phyloP scores from a whole-genome alignment of 495 filamentous ascomycete genomes.

The Penicillium longicatenatum region DNA sequence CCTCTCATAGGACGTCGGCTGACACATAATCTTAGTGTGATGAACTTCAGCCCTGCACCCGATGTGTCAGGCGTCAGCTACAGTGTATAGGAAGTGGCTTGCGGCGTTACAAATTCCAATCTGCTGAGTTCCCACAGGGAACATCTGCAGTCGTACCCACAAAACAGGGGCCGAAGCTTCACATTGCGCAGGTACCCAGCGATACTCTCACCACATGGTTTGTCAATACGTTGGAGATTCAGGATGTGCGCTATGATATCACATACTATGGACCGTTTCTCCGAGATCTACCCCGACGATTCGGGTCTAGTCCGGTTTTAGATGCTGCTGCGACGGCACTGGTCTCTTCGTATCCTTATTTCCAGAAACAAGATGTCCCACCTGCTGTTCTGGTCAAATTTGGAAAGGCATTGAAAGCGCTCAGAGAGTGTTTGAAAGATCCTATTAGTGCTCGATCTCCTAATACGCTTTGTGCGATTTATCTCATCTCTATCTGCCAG shows the following conservation, averaged over 20 bases:
- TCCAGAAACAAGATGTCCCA: conserved; percentile 21
- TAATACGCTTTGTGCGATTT: conserved; percentile 45
- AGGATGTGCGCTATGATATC: conserved; percentile 38
- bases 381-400: conserved; percentile 25
- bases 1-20: background rate
- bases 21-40: conserved; percentile 34
- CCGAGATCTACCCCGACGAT: conserved; percentile 31
- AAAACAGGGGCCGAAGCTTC: background rate
- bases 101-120: conserved; percentile 46
- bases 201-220: conserved; percentile 26
- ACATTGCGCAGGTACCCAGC: conserved; percentile 12
- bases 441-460: conserved; percentile 29
- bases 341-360: conserved; percentile 26
- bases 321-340: conserved; percentile 39
- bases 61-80: conserved; percentile 43
- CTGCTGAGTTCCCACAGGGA: conserved; percentile 1
- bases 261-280: conserved; percentile 39
- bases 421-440: conserved; percentile 38
- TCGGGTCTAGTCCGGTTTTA: conserved; percentile 37
- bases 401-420: conserved; percentile 29
- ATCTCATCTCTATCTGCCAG: conserved; percentile 45
- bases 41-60: conserved; percentile 37
- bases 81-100: conserved; percentile 43
- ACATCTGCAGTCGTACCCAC: background rate
- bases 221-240: conserved; percentile 25